Evolutionary conservation across 306 rosid genomes (phyloP), one percentile per base, ranked within the genome.

Genomic region (Malus sylvestris): DNA sequence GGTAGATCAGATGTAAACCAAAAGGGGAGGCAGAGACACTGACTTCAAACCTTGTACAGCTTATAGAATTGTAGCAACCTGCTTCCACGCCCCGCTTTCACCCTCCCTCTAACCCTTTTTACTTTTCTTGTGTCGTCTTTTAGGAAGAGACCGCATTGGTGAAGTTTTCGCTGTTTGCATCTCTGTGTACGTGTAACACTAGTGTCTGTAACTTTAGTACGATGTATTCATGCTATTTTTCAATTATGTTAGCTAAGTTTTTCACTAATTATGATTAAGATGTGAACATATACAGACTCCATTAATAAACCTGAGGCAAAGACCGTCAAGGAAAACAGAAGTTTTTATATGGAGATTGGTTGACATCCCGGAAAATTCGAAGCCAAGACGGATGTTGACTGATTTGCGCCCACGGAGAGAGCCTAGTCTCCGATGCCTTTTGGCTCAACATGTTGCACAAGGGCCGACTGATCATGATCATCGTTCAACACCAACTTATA

Each of bases 21-120:
- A 16, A 59, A 67, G 33, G 84, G 83, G 67, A 82, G 80, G 15
- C 82, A 79, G 46, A 74, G 86, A 79, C 83, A 85, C 60, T 78
- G 71, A 80, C 86, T 52, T 72, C 30, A 74, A 20, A 42, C 59
- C 25, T 23, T 84, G 87, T 81, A 79, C 55, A 85, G 81, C 63
- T 38, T 81, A 1, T 80, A 60, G 77, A 66, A 46, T 60, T 68
- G 83, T 81, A 42, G 55, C 72, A 68, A 70, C 70, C 70, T 55
- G 52, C 49, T 68, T 68, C 68, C 45, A 71, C 58, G 42, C 53
- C 53, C 5, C 70, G 57, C 80, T 66, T 64, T 64, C 45, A 68
- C 63, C 35, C 20, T 18, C 16, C 73, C 65, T 80, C 70, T 66
- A 69, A 42, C 82, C 63, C 16, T 74, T 32, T 49, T 16, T 2